A percentile compares a stretch with the other conserved stretches of the same genome.
Conservation (phyloP, 805 yeast genomes). For the Naumovozyma dairenensis region DNA sequence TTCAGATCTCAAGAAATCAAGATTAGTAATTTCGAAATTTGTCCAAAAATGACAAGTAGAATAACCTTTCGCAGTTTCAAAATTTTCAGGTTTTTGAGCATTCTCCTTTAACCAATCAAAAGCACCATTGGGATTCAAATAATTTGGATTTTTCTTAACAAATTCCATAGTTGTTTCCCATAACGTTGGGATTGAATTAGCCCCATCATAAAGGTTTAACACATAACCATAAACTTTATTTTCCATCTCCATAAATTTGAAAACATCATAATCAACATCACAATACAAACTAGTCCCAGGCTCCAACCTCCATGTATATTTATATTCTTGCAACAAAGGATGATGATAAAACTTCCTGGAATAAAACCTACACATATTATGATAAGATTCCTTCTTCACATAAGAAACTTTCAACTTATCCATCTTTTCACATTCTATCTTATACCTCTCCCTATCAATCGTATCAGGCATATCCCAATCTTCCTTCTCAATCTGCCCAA, state of each 20-base stretch:
- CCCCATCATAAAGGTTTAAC: conserved; percentile 59
- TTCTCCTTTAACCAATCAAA: conserved; percentile 55
- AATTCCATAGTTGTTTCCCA: conserved; percentile 67
- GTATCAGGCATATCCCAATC: conserved; percentile 53
- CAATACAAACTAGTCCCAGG: conserved; percentile 70
- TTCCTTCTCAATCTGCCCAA: conserved; percentile 35
- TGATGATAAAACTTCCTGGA: conserved; percentile 78
- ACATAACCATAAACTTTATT: conserved; percentile 68
- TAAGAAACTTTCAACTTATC: conserved; percentile 43
- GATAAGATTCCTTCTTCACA: conserved; percentile 56
- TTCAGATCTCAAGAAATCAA: conserved; percentile 68
- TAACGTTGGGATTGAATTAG: conserved; percentile 61
- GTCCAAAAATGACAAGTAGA: conserved; percentile 83
- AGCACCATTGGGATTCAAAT: conserved; percentile 44
- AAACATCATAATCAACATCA: conserved; percentile 68
- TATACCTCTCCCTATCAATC: conserved; percentile 40
- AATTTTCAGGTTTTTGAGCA: conserved; percentile 40
- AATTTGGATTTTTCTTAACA: conserved; percentile 48
- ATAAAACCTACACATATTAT: conserved; percentile 87
- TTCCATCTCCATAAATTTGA: conserved; percentile 70
- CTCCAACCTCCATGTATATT: conserved; percentile 90
- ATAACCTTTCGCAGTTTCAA: conserved; percentile 34
- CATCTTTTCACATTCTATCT: conserved; percentile 33
- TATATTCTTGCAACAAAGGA: conserved; percentile 53
- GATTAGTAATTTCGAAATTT: conserved; percentile 74